Base-by-base conservation (phyloP, 306 rosid species). In the Sicyos edulis region DNA sequence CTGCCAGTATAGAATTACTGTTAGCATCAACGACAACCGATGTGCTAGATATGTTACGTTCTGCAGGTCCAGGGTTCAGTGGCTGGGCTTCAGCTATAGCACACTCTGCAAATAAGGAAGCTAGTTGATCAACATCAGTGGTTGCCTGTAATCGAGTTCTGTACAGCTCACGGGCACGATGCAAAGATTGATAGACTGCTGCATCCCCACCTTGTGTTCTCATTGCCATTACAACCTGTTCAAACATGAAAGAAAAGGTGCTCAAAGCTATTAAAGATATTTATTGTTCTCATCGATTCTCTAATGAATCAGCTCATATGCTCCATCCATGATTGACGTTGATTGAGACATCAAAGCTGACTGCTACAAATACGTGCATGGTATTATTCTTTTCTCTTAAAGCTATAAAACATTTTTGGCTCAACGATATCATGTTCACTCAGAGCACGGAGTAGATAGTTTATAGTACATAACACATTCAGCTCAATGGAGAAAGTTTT, bases 41-140 rank as follows among this genome's bases (percentile, higher is more conserved):
- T 29, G 79, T 64, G 42, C 49, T 63, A 65, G 71, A 52, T 9
- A 34, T 50, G 67, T 63, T 56, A 21, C 47, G 75, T 4, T 81
- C 63, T 16, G 80, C 74, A 40, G 80, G 77, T 79, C 83, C 89
- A 12, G 54, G 50, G 55, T 64, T 59, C 74, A 24, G 65, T 55
- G 97, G 99, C 60, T 83, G 89, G 49, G 85, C 95, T 82, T 91
- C 97, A 12, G 92, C 97, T 70, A 95, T 91, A 62, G 92, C 99
- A 78, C 99, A 91, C 87, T 91, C 99, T 0, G 99, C 92, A 83
- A 95, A 95, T 83, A 95, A 79, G 60, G 92, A 89, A 61, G 99
- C 97, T 67, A 95, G 84, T 76, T 89, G 95, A 85, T 95, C 95
- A 22, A 58, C 89, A 10, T 83, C 95, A 34, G 87, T 76, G 69